Evolutionary conservation across 768 basidiomycete genomes (phyloP), one percentile per base, ranked within the genome.

Genomic region (Termitomyces sp.): DNA sequence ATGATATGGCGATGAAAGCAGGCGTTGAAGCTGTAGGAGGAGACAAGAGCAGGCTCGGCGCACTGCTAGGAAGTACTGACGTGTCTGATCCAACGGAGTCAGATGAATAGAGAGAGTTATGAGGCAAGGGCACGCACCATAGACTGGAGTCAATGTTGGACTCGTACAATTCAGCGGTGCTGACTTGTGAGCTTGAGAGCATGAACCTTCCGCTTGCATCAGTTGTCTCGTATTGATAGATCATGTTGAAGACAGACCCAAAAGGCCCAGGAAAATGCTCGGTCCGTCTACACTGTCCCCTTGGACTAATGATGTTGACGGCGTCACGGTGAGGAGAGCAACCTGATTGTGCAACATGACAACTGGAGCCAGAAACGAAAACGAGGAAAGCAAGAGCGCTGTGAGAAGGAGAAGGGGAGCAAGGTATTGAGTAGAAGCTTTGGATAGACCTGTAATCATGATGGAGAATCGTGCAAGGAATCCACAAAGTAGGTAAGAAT

Each of bases 371-470:
- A 91, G 74, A 63, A 83, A 89, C 4, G 86, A 81, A 63, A 93
- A 83, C 2, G 91, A 69, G 4, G 84, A 77, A 46, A 93, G 83
- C 38, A 92, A 66, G 53, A 88, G 74, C 10, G 89, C 82, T 5
- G 89, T 84, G 47, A 92, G 74, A 62, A 84, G 80, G 53, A 92
- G 74, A 5, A 89, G 29, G 29, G 89, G 88, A 2, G 89, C 80
- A 56, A 92, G 79, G 69, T 87, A 91, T 56, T 89, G 77, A 57
- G 82, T 86, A 65, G 84, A 76, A 59, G 83, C 81, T 79, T 86
- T 91, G 14, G 89, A 87, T 46, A 91, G 79, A 65, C 83, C 82
- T 62, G 85, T 76, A 68, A 92, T 85, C 91, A 92, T 93, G 67
- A 46, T 46, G 31, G 31, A 32, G 49, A 56, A 20, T 31, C 49